These are phyloP conservation scores for Elsinoe necatrix DNA, from an alignment of 2,329 filamentous ascomycete genomes.

Conservation along the genomic window DNA sequence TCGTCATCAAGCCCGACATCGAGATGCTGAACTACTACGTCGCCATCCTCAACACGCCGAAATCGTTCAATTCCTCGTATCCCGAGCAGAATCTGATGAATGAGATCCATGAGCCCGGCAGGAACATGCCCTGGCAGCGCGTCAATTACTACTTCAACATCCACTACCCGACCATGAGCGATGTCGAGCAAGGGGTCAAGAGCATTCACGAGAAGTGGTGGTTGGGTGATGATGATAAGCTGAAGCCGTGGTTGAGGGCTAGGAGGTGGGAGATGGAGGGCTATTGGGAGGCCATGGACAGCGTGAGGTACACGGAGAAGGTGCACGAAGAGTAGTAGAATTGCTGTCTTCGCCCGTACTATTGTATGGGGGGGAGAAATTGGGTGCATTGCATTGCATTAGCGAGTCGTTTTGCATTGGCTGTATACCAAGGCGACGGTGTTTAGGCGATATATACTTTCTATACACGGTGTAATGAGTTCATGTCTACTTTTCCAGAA, in stretches of 20 bases:
- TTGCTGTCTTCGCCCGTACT: too few relatives aligned
- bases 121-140: conserved; percentile 36
- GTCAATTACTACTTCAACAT: conserved; percentile 33
- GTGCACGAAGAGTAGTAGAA: neutral
- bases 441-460: neutral
- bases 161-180: conserved; percentile 29
- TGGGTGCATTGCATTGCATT: neutral
- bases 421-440: neutral
- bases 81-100: conserved; percentile 33
- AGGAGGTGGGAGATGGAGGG: conserved; percentile 31
- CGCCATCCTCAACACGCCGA: conserved; percentile 23
- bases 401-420: neutral
- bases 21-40: conserved; percentile 27
- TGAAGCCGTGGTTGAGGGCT: conserved; percentile 27
- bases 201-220: conserved; percentile 37
- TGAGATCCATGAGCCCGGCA: conserved; percentile 29
- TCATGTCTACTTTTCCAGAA: neutral
- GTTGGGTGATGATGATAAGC: conserved; percentile 27
- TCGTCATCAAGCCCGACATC: conserved; percentile 26
- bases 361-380: too few relatives aligned
- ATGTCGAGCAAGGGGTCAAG: conserved; percentile 30
- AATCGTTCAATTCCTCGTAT: conserved; percentile 28
- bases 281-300: conserved; percentile 30
- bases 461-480: neutral
- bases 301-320: conserved; percentile 2